phyloP scores from a whole-genome alignment of 176 grass and related monocot species.

The Musa schizocarpa region DNA sequence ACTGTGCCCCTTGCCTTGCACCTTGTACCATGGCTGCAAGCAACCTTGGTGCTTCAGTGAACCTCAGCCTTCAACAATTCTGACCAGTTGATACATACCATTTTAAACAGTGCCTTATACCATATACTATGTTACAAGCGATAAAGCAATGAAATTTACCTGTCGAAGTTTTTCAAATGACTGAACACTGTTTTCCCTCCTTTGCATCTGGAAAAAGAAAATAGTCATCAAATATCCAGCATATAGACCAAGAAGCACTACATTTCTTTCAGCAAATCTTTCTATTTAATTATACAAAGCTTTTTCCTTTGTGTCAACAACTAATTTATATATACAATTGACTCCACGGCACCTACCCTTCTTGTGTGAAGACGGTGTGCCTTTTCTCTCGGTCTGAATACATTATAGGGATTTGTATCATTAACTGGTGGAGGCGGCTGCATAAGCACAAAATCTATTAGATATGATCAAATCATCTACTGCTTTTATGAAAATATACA shows the following conservation, averaged over 20 bases:
- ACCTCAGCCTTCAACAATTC: too few relatives aligned
- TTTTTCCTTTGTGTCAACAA: neutral
- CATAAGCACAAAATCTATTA: slow-evolving; percentile 28
- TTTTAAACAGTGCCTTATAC: too few relatives aligned
- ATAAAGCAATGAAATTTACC: slow-evolving; percentile 29
- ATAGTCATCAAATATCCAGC: slow-evolving; percentile 4
- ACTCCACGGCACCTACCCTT: slow-evolving; percentile 54
- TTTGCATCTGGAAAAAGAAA: slow-evolving; percentile 77
- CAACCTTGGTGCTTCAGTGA: too few relatives aligned
- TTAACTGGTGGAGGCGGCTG: slow-evolving; percentile 91
- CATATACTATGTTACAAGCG: neutral
- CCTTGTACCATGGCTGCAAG: too few relatives aligned
- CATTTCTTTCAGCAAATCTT: neutral
- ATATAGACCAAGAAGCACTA: neutral
- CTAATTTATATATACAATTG: slow-evolving; percentile 8
- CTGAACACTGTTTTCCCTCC: slow-evolving; percentile 93
- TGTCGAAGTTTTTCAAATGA: slow-evolving; percentile 88
- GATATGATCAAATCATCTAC: slow-evolving; percentile 13
- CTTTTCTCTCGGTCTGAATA: slow-evolving; percentile 98
- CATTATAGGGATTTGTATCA: slow-evolving; percentile 98
- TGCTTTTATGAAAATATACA: neutral
- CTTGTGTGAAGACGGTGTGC: slow-evolving; percentile 86
- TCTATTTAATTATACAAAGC: too few relatives aligned
- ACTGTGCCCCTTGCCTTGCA: too few relatives aligned
- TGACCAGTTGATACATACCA: too few relatives aligned